phyloP scores from a whole-genome alignment of 2,329 filamentous ascomycete genomes.

The Phaeosphaeria sp. region DNA sequence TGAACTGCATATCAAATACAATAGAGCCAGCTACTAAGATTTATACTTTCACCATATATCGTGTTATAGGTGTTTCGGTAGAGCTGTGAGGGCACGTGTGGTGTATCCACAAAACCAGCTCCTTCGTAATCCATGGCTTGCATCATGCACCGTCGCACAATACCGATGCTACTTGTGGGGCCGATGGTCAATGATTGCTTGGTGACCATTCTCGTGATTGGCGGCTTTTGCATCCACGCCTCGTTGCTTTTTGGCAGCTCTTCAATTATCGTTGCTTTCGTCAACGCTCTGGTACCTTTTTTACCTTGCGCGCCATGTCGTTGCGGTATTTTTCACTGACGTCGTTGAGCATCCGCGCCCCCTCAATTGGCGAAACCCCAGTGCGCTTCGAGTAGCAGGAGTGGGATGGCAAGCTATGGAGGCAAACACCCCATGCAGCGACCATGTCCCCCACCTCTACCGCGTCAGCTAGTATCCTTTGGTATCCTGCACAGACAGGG shows the following conservation, averaged over 20 bases:
- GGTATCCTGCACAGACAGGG: constrained; percentile 21
- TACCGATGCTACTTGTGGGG: neutral
- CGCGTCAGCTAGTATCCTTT: constrained; percentile 21
- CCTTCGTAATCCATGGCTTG: neutral
- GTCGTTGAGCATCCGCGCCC: constrained; percentile 5
- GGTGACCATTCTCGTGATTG: constrained; percentile 7
- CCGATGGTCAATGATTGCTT: neutral
- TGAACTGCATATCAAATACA: too few species aligned
- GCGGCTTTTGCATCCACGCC: constrained; percentile 9
- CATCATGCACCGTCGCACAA: neutral
- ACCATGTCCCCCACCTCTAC: constrained; percentile 26
- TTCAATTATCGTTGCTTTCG: neutral
- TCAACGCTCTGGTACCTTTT: neutral
- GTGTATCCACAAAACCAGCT: too few species aligned
- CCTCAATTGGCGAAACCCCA: constrained; percentile 14
- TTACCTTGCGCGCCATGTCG: constrained; percentile 3
- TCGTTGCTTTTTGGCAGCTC: constrained; percentile 26
- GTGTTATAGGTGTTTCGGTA: too few species aligned
- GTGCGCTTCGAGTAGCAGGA: constrained; percentile 12
- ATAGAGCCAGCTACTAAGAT: too few species aligned
- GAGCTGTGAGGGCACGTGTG: too few species aligned
- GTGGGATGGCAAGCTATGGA: constrained; percentile 16
- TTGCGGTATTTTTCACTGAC: constrained; percentile 20
- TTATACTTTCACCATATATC: too few species aligned
- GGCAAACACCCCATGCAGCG: constrained; percentile 16